Conservation (phyloP, 2,329 filamentous ascomycete species). For the Periconia sp. region DNA sequence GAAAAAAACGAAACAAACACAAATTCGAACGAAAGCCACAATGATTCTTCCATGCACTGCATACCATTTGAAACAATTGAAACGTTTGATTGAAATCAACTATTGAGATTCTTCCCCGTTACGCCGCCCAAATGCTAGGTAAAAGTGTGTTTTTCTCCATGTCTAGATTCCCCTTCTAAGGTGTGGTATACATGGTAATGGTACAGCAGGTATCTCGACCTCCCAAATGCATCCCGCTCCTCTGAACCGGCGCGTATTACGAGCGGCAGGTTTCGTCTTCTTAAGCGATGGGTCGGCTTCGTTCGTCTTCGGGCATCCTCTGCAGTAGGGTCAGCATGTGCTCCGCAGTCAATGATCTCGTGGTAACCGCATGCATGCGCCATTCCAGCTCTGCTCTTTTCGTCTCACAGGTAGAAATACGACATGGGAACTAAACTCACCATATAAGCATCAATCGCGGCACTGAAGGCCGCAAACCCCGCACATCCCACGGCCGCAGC, state of each 20-base stretch:
- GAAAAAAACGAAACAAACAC: no score
- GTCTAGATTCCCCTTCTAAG: not conserved
- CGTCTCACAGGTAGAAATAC: not conserved
- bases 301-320: slow-evolving; percentile 49
- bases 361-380: no score
- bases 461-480: slow-evolving; percentile 91
- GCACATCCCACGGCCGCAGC: slow-evolving; percentile 86
- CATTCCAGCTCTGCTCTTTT: slow-evolving; percentile 35
- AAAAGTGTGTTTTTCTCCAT: no score
- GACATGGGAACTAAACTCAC: slow-evolving; percentile 24
- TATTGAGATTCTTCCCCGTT: slow-evolving; percentile 1
- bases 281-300: slow-evolving; percentile 47
- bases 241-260: not conserved
- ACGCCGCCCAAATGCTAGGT: slow-evolving; percentile 10
- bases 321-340: slow-evolving; percentile 12
- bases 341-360: not conserved
- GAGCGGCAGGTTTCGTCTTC: not conserved
- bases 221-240: not conserved
- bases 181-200: slow-evolving; percentile 6
- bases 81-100: no score
- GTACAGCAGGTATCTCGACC: no score
- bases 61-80: no score
- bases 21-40: no score
- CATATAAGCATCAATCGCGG: slow-evolving; percentile 93
- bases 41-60: no score